Evolutionary conservation across 2,329 filamentous ascomycete genomes (phyloP), one percentile per base, ranked within the genome.

Genomic region (Arthrobotrys pseudoclavata): DNA sequence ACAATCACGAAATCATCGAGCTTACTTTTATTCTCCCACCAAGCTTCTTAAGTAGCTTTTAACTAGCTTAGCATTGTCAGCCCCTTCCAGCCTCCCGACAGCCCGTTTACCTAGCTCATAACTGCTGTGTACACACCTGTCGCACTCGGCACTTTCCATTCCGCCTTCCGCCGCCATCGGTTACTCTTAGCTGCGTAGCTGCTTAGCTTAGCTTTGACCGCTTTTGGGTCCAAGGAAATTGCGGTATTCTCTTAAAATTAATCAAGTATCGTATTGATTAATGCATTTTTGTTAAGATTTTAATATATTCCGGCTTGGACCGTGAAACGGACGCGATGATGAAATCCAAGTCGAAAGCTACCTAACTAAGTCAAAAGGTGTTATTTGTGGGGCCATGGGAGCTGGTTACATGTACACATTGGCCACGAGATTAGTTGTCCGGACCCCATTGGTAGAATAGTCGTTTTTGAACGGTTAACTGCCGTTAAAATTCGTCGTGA

Each of bases 121-220:
- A 40, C n/a, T n/a, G 37, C 55, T 60, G 34, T 9, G 20, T 53
- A 20, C 20, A 26, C 6, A 57, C 31, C n/a, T 57, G 55, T 60
- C 55, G 55, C 55, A 60, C 55, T 60, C 55, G 55, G 55, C 55
- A 60, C 22, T 60, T 60, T 42, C 55, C 55, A 60, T 60, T 60
- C 55, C 55, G 55, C 55, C 22, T 60, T 24, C 55, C 55, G 55
- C 55, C 55, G 34, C 55, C 12, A n/a, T 40, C 26, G 31, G 53
- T 37, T 57, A 37, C 53, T 57, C 52, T 29, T 57, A n/a, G 52
- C 52, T 57, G 9, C 22, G 4, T 34, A n/a, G n/a, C n/a, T 34
- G 7, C 12, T 34, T 34, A 34, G 1, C 1, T 9, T 10, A 34
- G 7, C 7, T 40, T 24, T 37, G 29, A 40, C 31, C 37, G 37